phyloP scores from a whole-genome alignment of 495 filamentous ascomycete species.

The Baudoinia panamericana region DNA sequence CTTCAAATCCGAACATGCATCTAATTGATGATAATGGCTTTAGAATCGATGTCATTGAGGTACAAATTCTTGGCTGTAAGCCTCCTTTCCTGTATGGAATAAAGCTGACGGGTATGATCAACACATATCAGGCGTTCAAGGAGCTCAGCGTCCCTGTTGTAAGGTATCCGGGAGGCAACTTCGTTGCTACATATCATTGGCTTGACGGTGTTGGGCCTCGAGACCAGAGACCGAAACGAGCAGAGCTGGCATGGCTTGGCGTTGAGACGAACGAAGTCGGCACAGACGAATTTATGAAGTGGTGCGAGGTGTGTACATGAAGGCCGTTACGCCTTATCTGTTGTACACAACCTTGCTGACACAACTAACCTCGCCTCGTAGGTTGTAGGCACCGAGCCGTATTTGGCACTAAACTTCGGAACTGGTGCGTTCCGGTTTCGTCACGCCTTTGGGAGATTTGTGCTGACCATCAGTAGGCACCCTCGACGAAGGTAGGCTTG shows the following conservation, averaged over 20 bases:
- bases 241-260: slow-evolving; percentile 64
- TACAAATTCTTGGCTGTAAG: too few species aligned
- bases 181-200: slow-evolving; percentile 74
- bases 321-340: too few species aligned
- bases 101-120: too few species aligned
- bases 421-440: slow-evolving; percentile 34
- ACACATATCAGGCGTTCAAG: too few species aligned
- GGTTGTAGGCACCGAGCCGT: slow-evolving; percentile 54
- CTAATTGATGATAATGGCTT: slow-evolving; percentile 64
- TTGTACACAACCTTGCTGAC: too few species aligned
- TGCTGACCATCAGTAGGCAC: slow-evolving; percentile 30
- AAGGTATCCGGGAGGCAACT: slow-evolving; percentile 70
- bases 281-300: slow-evolving; percentile 72
- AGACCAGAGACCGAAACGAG: slow-evolving; percentile 49
- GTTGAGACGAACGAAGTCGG: slow-evolving; percentile 65
- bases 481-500: slow-evolving; percentile 49
- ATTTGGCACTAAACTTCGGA: slow-evolving; percentile 63
- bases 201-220: slow-evolving; percentile 61
- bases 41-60: slow-evolving; percentile 58
- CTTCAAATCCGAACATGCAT: slow-evolving; percentile 36
- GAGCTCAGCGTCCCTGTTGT: slow-evolving; percentile 62
- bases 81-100: too few species aligned
- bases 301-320: too few species aligned
- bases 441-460: not conserved
- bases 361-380: too few species aligned